Evolutionary conservation across 2,329 filamentous ascomycete genomes (phyloP), one percentile per base, ranked within the genome.

Genomic region (Penicillium brevicompactum): DNA sequence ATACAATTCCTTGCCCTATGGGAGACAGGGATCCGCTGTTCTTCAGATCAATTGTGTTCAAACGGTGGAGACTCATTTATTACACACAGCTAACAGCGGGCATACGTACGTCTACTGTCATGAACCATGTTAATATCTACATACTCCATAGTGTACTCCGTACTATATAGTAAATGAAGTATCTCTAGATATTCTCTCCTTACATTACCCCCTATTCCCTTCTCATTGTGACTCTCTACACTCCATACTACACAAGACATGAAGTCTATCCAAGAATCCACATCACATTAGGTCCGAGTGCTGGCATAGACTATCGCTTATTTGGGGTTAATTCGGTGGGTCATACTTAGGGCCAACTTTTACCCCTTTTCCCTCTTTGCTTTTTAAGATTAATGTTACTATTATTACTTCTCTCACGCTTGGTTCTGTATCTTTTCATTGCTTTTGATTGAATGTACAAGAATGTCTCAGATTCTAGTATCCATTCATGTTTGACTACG

Each of bases 1-100:
- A 46, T 24, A 37, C 31, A 22, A 31, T 42, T 31, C 16, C 24
- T 24, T 24, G 45, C 43, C 41, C 57, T 61, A 61, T 53, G 14
- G 54, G 52, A 50, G 21, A 58, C 16, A 41, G 43, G 51, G 57
- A 53, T 57, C 57, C 54, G 49, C 59, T 37, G 31, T 21, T 47
- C 47, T 22, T 49, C 47, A 18, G 24, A 42, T 32, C 24, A 42
- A n/a, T n/a, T 18, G 32, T 6, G n/a, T 27, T 11, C 34, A 32
- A 32, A 21, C 27, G 31, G 30, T 31, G 34, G 34, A 48, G 45
- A 34, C 41, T 47, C 4, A 18, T 34, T 22, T 38, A 38, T 48
- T 31, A 9, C 47, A 14, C 16, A 31, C 14, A 31, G 24, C 30
- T 16, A 11, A 37, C 14, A 37, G 13, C 7, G 24, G 24, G 24